Evolutionary conservation across 139 green algal species (phyloP), one percentile per base, ranked within the genome.

Genomic region (Bryopsis sp.): DNA sequence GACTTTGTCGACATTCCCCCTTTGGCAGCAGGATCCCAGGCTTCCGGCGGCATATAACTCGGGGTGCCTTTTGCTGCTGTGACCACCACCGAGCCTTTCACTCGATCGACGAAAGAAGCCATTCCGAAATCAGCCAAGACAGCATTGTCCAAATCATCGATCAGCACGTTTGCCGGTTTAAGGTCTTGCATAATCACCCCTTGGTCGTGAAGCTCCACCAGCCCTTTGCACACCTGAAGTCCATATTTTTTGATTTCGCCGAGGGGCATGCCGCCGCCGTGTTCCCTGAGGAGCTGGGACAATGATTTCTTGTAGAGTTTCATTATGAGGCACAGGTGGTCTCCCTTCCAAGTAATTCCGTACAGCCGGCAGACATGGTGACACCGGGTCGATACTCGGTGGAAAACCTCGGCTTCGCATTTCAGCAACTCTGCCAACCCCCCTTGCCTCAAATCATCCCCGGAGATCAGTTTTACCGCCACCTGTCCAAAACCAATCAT

Each of bases 121-220:
- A 73, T 64, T 57, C 58, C 67, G 48, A 73, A 73, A 61, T 73
- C 67, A 2, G 67, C 34, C 24, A 73, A 34, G 4, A 73, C 67
- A 58, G 67, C 67, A 50, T 73, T 60, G 47, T 64, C 67, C 28
- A 67, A 34, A 47, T 73, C 67, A 47, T 73, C 67, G 15, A 73
- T 34, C 19, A 73, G 35, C 4, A 73, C 67, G 28, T 73, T 73
- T 54, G 67, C 47, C 46, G 67, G 67, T 47, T 73, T 73, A 2
- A 73, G 48, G 67, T 73, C 67, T 43, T 73, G 67, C 48, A 73
- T 48, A 28, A 73, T 73, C 19, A 73, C 57, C 24, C 67, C 65
- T 57, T 72, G 62, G 7, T 69, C 62, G 26, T 69, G 62, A 11
- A 69, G 37, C 43, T 69, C 62, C 32, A 36, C 62, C 35, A 69